Conservation (phyloP, 768 basidiomycete genomes). For the Inosperma sp. region DNA sequence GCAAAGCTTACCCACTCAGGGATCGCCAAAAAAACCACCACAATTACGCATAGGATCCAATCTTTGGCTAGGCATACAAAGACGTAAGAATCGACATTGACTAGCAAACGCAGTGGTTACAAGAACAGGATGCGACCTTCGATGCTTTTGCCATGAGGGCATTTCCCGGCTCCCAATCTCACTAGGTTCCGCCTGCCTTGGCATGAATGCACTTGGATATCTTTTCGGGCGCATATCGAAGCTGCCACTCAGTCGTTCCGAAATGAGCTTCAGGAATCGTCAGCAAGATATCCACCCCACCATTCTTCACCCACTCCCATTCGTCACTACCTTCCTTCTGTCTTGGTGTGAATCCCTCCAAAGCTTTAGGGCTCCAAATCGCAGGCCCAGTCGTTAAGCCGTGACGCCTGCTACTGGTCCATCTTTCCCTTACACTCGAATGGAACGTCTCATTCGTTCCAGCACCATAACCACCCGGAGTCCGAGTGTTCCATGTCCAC, state of each 20-base stretch:
- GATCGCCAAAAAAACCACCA: no score
- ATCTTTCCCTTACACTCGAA: neutral
- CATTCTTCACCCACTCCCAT: conserved; percentile 7
- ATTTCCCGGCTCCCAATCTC: no score
- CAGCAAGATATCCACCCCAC: neutral
- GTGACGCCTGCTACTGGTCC: neutral
- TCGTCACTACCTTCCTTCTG: neutral
- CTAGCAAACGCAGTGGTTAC: no score
- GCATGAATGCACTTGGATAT: no score
- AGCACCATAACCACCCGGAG: neutral
- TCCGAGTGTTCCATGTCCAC: neutral
- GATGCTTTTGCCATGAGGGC: no score
- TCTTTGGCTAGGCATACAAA: no score
- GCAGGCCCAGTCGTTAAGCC: neutral
- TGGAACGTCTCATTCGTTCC: neutral
- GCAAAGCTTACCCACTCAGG: no score
- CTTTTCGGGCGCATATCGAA: neutral
- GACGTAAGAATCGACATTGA: no score
- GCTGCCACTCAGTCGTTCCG: neutral
- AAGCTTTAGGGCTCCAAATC: neutral
- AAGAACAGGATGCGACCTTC: no score
- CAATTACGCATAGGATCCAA: no score
- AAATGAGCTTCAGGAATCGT: neutral
- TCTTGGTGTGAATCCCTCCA: neutral
- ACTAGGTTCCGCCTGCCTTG: no score